Percentiles rank a stretch among this genome's conserved stretches.
phyloP scores from a whole-genome alignment of 805 yeast genomes.

The Blastobotrys peoriensis region DNA sequence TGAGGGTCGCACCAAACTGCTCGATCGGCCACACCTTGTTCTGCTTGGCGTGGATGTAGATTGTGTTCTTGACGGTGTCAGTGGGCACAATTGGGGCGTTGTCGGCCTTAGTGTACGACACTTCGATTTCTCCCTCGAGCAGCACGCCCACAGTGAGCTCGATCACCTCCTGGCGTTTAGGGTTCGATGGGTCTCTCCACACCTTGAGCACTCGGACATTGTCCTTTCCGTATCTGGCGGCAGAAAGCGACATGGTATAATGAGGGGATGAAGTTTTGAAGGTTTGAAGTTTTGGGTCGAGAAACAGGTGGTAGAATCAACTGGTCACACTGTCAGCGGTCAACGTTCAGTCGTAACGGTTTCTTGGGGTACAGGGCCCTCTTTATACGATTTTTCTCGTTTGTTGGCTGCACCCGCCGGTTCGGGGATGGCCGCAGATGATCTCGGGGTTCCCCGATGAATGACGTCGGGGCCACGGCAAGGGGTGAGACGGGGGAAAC shows the following conservation, averaged over 20 bases:
- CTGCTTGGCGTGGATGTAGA: constrained; percentile 74
- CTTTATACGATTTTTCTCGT: not conserved
- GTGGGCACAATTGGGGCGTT: constrained; percentile 89
- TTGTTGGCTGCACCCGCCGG: not conserved
- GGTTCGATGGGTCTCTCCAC: constrained; percentile 67
- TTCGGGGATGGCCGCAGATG: not conserved
- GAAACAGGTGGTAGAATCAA: too few relatives aligned
- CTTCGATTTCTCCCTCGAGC: constrained; percentile 71
- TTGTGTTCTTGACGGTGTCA: constrained; percentile 87
- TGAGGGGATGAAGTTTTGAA: not conserved
- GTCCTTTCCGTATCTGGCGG: constrained; percentile 81
- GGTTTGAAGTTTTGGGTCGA: too few relatives aligned
- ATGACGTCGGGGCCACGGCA: too few relatives aligned
- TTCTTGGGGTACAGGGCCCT: not conserved
- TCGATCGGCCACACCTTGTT: constrained; percentile 87
- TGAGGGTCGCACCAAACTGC: constrained; percentile 79
- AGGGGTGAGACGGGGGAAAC: too few relatives aligned
- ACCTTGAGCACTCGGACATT: constrained; percentile 90
- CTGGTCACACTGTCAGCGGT: too few relatives aligned
- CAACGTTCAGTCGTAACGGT: too few relatives aligned
- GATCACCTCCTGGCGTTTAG: constrained; percentile 69
- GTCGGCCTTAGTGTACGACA: constrained; percentile 81
- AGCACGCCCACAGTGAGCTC: constrained; percentile 78
- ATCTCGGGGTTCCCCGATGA: not conserved
- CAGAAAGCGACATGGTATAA: not conserved